Evolutionary conservation across 2,329 filamentous ascomycete species (phyloP), one percentile per base, ranked within the genome.

Genomic region (Colletotrichum zoysiae): DNA sequence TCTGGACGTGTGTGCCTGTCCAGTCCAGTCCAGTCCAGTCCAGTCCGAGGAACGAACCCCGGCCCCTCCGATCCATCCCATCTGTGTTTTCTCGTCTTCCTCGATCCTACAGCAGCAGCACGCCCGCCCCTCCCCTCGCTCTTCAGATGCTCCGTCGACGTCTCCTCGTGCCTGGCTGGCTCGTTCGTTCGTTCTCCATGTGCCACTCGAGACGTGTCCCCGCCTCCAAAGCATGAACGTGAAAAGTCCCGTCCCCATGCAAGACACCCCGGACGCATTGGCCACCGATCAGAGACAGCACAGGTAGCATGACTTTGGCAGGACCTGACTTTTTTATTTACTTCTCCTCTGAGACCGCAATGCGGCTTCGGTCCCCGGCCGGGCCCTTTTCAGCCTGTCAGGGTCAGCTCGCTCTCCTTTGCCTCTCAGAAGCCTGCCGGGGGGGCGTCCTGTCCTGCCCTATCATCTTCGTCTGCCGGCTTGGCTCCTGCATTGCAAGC

Each of bases 161-260:
- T 67, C 63, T 64, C 40, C 57, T 44, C 35, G 48, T n/a, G 42
- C 42, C 65, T 26, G 58, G 44, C 63, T n/a, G n/a, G n/a, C n/a
- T n/a, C n/a, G n/a, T n/a, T n/a, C n/a, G n/a, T n/a, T 46, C 58
- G 44, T 68, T 44, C 44, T 69, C 69, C 30, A 69, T 64, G 58
- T 59, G 59, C n/a, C n/a, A n/a, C n/a, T n/a, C 59, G 59, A 64
- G 69, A 68, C 59, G 26, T 59, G 69, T 69, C 55, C 63, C 65
- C 64, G 59, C 59, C 26, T 68, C 55, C 30, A 60, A 59, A 59
- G 69, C 69, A 71, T 71, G 69, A 71, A 69, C 11, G 63, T 12
- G 14, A 35, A 35, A 58, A 69, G 69, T 58, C 63, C 64, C 59
- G 58, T 71, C 59, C 53, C 59, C 69, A 71, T 53, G 64, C 69